Conservation (phyloP, 2,329 filamentous ascomycete species). For the Epichloe gansuensis region DNA sequence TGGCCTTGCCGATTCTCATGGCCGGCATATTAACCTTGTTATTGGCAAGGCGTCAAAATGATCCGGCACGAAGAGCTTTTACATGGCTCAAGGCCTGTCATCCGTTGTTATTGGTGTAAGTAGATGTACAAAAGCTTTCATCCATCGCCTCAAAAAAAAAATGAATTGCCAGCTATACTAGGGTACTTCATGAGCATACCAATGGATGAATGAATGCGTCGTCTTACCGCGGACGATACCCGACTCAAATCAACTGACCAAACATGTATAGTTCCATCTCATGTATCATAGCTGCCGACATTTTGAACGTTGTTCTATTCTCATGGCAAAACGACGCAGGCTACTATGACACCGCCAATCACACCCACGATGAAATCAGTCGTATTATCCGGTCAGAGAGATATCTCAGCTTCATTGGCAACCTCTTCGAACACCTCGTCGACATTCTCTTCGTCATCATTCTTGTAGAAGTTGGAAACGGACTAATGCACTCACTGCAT, state of each 20-base stretch:
- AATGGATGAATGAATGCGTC: too few relatives aligned
- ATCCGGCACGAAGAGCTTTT: constrained; percentile 5
- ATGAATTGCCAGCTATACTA: background rate
- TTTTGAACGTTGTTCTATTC: constrained; percentile 4
- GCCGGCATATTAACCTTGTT: constrained; percentile 2
- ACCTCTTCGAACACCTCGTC: constrained; percentile 6
- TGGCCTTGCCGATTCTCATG: constrained; percentile 4
- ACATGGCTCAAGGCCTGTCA: constrained; percentile 6
- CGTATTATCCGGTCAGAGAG: constrained; percentile 5
- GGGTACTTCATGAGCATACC: too few relatives aligned
- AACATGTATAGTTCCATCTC: constrained; percentile 2
- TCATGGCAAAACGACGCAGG: constrained; percentile 7
- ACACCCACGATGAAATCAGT: constrained; percentile 7
- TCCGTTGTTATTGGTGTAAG: constrained; percentile 5
- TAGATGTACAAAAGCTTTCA: background rate
- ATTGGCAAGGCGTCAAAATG: constrained; percentile 2
- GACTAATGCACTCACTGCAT: constrained; percentile 4
- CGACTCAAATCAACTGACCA: background rate
- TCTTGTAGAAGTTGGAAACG: constrained; percentile 6
- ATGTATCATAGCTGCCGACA: constrained; percentile 6
- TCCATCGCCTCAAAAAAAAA: background rate
- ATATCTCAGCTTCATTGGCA: constrained; percentile 7
- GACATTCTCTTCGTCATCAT: constrained; percentile 4
- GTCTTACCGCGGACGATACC: too few relatives aligned
- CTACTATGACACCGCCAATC: constrained; percentile 5